These are phyloP conservation scores for Aquanectria penicillioides DNA, from an alignment of 2,329 filamentous ascomycete species.

Conservation along the genomic window DNA sequence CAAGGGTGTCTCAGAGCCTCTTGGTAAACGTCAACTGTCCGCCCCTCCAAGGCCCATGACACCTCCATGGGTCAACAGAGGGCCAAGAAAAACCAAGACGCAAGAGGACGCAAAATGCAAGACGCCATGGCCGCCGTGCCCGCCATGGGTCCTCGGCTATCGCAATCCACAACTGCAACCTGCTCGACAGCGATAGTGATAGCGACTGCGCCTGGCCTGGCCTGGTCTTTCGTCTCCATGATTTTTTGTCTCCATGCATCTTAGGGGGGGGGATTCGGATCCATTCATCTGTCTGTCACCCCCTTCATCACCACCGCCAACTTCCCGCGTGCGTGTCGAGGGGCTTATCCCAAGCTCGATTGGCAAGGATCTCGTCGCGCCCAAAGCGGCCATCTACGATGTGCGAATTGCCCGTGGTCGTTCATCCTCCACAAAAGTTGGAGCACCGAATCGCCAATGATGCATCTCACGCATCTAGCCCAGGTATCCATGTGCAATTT, in stretches of 20 bases:
- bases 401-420: not conserved
- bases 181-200: not conserved
- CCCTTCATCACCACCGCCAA: slow-evolving; percentile 2
- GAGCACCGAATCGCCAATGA: not conserved
- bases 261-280: too few species aligned
- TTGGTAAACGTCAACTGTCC: slow-evolving; percentile 19
- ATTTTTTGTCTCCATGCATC: too few species aligned
- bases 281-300: not conserved
- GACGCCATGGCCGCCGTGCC: slow-evolving; percentile 19
- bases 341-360: not conserved
- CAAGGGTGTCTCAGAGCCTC: slow-evolving; percentile 37
- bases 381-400: slow-evolving; percentile 9
- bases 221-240: too few species aligned
- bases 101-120: slow-evolving; percentile 1
- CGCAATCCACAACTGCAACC: slow-evolving; percentile 15
- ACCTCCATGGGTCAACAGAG: slow-evolving; percentile 2
- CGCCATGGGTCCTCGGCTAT: slow-evolving; percentile 40
- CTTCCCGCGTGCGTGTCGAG: not conserved
- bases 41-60: slow-evolving; percentile 1
- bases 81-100: not conserved
- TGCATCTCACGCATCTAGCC: slow-evolving; percentile 15
- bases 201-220: not conserved
- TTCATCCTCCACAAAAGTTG: not conserved
- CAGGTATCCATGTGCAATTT: slow-evolving; percentile 34
- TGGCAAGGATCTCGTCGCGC: not conserved